Base-by-base conservation (phyloP, 495 filamentous ascomycete species). In the Hypoxylon perforatum region DNA sequence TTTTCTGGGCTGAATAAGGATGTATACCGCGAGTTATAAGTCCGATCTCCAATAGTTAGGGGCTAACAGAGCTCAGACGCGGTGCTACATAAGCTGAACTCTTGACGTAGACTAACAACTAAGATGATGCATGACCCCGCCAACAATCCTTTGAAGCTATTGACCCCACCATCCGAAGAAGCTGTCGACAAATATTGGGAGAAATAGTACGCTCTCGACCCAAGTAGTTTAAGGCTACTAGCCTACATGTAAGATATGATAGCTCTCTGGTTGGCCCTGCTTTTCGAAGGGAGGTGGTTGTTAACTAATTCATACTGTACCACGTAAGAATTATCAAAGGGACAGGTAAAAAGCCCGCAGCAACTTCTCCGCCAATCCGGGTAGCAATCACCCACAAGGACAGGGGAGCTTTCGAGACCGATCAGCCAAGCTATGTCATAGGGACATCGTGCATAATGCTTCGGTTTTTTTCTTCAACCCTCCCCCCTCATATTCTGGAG, bases 51-150 rank as follows among this genome's bases (percentile, higher is more conserved):
- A 53, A 57, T n/a, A n/a, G n/a, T n/a, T n/a, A n/a, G n/a, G n/a
- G n/a, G 4, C 14, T 14, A 28, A 9, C 52, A 60, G 42, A 54
- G 15, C 25, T 47, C 12, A 42, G 53, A 60, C 56, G 35, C 25
- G 4, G 44, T 54, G 23, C 59, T 17, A 46, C 39, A 36, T 52
- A 61, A 55, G 54, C 59, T 56, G 38, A 55, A 39, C 38, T 51
- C 60, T 57, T 63, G 65, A 69, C 60, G 65, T 69, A 69, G 44
- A 15, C 47, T 69, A 63, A 22, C 30, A 55, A n/a, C n/a, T n/a
- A n/a, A 52, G 51, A 49, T 17, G 23, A 57, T 28, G 23, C 46
- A 58, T 63, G 25, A 64, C 60, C 60, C 60, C 66, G 46, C 66
- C 56, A 63, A 57, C 44, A 39, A 33, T 14, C 44, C 58, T 36